These are phyloP conservation scores for Melanogaster broomeanus DNA, from an alignment of 768 basidiomycete species.

Conservation along the genomic window DNA sequence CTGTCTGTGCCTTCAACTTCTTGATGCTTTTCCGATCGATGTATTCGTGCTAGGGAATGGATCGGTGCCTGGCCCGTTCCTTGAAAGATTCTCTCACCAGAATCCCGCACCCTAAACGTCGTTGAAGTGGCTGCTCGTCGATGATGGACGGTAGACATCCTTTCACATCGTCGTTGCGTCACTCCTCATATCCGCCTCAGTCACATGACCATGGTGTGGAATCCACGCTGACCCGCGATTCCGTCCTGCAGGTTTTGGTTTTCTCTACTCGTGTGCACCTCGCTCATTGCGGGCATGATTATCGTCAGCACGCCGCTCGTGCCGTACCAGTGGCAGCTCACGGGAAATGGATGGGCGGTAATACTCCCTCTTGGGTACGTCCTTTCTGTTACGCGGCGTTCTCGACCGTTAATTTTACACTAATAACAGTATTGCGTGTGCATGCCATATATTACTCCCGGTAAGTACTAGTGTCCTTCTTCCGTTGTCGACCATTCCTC, in stretches of 20 bases:
- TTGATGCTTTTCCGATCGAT: not conserved
- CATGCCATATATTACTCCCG: slow-evolving; percentile 75
- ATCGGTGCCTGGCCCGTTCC: no score
- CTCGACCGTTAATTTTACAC: not conserved
- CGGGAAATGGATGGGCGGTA: slow-evolving; percentile 64
- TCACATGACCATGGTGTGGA: slow-evolving; percentile 3
- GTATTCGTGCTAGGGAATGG: no score
- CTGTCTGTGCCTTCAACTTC: not conserved
- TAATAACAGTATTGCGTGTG: slow-evolving; percentile 52
- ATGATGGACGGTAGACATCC: no score
- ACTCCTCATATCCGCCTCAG: not conserved
- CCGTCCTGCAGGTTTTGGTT: slow-evolving; percentile 31
- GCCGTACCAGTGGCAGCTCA: slow-evolving; percentile 67
- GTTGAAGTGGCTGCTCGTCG: no score
- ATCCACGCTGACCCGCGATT: slow-evolving; percentile 16
- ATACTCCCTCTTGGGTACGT: slow-evolving; percentile 75
- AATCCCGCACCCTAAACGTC: no score
- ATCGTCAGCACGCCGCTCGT: slow-evolving; percentile 55
- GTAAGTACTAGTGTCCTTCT: slow-evolving; percentile 55
- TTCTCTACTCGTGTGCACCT: slow-evolving; percentile 51
- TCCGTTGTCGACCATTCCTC: not conserved
- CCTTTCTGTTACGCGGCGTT: slow-evolving; percentile 2
- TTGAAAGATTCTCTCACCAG: no score
- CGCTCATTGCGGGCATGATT: slow-evolving; percentile 56
- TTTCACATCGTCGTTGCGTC: no score